A percentile compares a stretch with the other conserved stretches of the same genome.
phyloP scores from a whole-genome alignment of 2,329 filamentous ascomycete genomes.

The Fusarium musae region DNA sequence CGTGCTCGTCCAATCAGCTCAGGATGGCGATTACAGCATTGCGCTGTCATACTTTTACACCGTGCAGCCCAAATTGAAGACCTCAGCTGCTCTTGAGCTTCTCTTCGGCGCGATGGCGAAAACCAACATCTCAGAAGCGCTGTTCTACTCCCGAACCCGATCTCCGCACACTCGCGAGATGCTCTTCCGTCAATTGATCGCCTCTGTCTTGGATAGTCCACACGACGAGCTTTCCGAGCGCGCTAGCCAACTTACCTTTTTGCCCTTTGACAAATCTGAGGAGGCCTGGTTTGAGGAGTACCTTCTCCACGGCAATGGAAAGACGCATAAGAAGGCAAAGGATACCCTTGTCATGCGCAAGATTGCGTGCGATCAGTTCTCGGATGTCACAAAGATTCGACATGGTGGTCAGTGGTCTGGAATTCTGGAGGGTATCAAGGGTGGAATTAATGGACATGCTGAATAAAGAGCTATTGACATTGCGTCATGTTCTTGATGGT shows the following conservation, averaged over 20 bases:
- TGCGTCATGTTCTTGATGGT: background rate
- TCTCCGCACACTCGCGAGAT: conserved; percentile 69
- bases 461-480: conserved; percentile 29
- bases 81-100: conserved; percentile 68
- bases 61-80: conserved; percentile 77
- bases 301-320: conserved; percentile 72
- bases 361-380: conserved; percentile 72
- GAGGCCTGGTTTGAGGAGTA: conserved; percentile 79
- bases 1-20: conserved; percentile 71
- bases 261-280: conserved; percentile 77
- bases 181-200: conserved; percentile 75
- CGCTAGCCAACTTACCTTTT: conserved; percentile 75
- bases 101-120: conserved; percentile 76
- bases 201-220: conserved; percentile 62
- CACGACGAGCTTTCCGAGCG: conserved; percentile 60
- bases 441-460: conserved; percentile 52
- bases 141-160: conserved; percentile 76
- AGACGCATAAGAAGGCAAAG: conserved; percentile 70
- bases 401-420: conserved; percentile 60
- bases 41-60: conserved; percentile 83
- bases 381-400: conserved; percentile 58
- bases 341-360: conserved; percentile 80
- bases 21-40: conserved; percentile 69
- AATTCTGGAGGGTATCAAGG: conserved; percentile 63
- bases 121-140: conserved; percentile 76